Percentiles rank a stretch among this genome's conserved stretches.
These are phyloP conservation scores for Backusella luteola DNA, from an alignment of 192 early-diverging fungal genomes.

Conservation along the genomic window DNA sequence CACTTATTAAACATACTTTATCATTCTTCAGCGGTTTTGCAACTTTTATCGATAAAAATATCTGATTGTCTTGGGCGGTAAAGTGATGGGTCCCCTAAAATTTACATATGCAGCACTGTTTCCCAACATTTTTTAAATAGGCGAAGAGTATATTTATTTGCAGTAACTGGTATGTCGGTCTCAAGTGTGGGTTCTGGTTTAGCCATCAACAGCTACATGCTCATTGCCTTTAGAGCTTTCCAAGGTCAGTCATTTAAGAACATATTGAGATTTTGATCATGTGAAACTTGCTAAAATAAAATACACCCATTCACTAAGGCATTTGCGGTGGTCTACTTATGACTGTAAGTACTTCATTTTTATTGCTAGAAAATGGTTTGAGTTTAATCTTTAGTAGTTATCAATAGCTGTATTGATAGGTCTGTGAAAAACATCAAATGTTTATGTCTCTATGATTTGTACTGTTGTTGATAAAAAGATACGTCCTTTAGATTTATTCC, in stretches of 20 bases:
- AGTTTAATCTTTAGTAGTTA: background rate
- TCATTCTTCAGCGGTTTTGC: background rate
- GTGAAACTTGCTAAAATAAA: background rate
- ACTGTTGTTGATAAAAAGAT: background rate
- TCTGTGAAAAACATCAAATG: background rate
- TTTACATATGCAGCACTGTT: background rate
- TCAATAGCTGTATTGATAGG: background rate
- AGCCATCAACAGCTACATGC: background rate
- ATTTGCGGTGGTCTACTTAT: background rate
- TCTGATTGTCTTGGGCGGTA: conserved; percentile 2
- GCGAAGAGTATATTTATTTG: background rate
- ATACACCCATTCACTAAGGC: background rate
- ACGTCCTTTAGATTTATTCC: background rate
- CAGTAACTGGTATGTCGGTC: background rate
- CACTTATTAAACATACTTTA: background rate
- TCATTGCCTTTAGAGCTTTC: background rate
- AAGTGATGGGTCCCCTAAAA: background rate
- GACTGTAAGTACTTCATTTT: background rate
- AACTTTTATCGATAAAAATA: background rate
- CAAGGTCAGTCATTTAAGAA: background rate
- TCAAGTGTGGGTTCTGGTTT: background rate
- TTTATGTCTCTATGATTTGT: background rate
- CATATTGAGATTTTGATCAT: background rate
- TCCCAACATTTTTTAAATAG: background rate
- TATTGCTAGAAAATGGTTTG: background rate